Base-by-base conservation (phyloP, 1,284 basidiomycete species). In the Ustilago crameri region DNA sequence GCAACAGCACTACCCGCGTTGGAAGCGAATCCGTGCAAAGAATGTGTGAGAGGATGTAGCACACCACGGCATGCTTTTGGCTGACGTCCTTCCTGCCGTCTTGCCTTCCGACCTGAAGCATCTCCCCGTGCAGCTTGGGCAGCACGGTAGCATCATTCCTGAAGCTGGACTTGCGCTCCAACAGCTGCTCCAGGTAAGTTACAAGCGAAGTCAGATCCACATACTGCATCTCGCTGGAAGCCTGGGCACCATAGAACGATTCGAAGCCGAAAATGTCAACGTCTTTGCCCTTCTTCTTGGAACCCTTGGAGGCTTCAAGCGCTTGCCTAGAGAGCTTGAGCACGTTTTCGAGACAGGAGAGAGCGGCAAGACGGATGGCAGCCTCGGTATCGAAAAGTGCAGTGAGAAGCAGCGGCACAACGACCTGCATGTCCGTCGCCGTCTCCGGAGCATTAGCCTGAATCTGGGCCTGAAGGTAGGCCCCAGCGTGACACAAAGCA, bases 31-130 rank as follows among this genome's bases (percentile, higher is more conserved):
- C 84, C 79, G 91, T 88, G 5, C 88, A 88, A 35, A 88, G 86
- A 48, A 91, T 86, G 82, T 98, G 95, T 2, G 94, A 95, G 15
- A 92, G 84, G 1, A 97, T 83, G 84, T 88, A 95, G 80, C 90
- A 93, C 35, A 93, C 80, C 45, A 94, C 85, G 12, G 89, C 88
- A 64, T 89, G 88, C 76, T 90, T 92, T 83, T 91, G 90, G 18
- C 52, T 64, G 18, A 74, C 79, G 47, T 89, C 87, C 79, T 90
- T 91, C 84, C 89, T 91, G 65, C 86, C 86, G 52, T 91, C 89
- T 2, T 81, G 75, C 71, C 86, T 87, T 38, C 76, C 81, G 42
- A 78, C 82, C 22, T 82, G 80, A 63, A 93, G 85, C 68, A 89
- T 85, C 61, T 89, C 86, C 40, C 86, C 85, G 77, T 95, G 91